Conservation (phyloP, 345 rosid species). For the Syzygium oleosum region DNA sequence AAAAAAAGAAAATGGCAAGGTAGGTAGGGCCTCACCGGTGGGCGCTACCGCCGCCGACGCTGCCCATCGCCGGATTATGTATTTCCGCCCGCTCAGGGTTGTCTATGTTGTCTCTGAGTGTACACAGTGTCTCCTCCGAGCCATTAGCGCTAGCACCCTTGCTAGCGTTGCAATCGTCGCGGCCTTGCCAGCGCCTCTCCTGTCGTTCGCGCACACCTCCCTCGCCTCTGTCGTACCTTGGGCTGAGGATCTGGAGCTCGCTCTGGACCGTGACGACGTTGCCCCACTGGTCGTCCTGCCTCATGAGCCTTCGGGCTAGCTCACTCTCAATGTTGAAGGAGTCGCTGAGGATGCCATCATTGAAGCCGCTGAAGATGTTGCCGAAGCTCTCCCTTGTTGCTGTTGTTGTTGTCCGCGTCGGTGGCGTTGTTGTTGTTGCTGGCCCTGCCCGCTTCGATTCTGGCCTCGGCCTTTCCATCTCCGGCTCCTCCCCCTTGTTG, state of each 20-base stretch:
- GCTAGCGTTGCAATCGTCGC: too few species aligned
- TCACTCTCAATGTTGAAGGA: slow-evolving; percentile 30
- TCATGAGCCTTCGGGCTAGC: slow-evolving; percentile 33
- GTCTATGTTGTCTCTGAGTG: slow-evolving; percentile 29
- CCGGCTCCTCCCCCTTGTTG: not conserved
- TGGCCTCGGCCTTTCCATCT: too few species aligned
- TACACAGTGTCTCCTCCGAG: slow-evolving; percentile 50
- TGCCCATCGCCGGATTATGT: slow-evolving; percentile 21
- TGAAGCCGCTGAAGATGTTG: slow-evolving; percentile 38
- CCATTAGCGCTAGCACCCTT: slow-evolving; percentile 22
- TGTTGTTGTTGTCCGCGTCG: not conserved
- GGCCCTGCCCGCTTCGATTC: too few species aligned
- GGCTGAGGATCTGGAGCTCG: slow-evolving; percentile 19
- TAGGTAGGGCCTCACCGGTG: too few species aligned
- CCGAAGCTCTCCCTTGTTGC: not conserved
- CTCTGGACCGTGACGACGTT: slow-evolving; percentile 29
- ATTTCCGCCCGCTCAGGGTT: slow-evolving; percentile 34
- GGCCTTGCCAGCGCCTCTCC: too few species aligned
- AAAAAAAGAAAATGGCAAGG: too few species aligned
- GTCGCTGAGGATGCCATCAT: slow-evolving; percentile 18
- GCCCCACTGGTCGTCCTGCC: slow-evolving; percentile 32
- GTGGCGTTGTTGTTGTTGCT: too few species aligned
- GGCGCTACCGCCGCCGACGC: too few species aligned
- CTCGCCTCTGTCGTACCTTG: slow-evolving; percentile 3
- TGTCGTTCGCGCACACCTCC: not conserved